Base-by-base conservation (phyloP, 331 rosid genomes). In the Acacia pycnantha region DNA sequence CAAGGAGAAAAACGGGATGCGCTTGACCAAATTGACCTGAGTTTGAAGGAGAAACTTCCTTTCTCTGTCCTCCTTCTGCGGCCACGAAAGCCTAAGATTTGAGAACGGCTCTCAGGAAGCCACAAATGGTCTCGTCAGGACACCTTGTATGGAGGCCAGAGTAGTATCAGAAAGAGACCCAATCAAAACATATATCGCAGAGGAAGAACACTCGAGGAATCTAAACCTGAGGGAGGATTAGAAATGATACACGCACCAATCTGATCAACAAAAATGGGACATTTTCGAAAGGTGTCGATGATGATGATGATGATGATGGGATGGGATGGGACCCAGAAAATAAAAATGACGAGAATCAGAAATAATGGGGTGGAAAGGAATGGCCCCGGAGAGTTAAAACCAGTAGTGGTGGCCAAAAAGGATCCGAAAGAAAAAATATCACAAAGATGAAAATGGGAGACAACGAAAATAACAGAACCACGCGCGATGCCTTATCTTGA, bases 391-490 rank as follows among this genome's bases (percentile, higher is more conserved):
- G 37, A 50, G 82, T 64, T 70, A 82, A 66, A 78, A 80, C 77
- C 77, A 76, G 82, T 47, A 66, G 78, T 8, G 44, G 44, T 65
- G 43, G 71, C 43, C 24, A 15, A 65, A 13, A 27, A 27, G 40
- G 69, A 5, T 41, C 11, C 70, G 8, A 16, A 65, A 15, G 12
- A 31, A 31, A 8, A 69, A 3, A 37, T 1, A 67, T 35, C 0
- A 6, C 11, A 1, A 40, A 69, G 18, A 22, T 22, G 26, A 47
- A 15, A 73, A 46, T 8, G 59, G 22, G 14, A 15, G 61, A 15
- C 40, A 29, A 85, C 85, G 40, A 79, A 87, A 59, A 78, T 87
- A 86, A 87, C 93, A 74, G 87, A 85, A 82, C 88, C 91, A 89
- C 90, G 86, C 89, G 87, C 93, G 33, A 24, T 74, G 73, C 73